Conservation (phyloP, 139 green algal species). For the Chara braunii region DNA sequence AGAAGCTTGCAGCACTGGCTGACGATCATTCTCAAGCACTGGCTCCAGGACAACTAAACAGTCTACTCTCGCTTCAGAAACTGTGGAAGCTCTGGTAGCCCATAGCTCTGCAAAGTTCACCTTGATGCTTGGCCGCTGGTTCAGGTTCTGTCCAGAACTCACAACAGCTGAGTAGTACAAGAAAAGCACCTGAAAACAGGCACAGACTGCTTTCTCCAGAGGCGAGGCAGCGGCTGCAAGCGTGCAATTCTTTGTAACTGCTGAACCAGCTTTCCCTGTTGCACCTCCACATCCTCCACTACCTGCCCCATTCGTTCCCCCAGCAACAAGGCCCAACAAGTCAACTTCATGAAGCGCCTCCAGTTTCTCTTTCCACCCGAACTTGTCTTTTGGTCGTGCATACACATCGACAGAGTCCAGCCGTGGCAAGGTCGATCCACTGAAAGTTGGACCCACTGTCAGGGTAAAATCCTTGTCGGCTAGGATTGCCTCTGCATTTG, state of each 20-base stretch:
- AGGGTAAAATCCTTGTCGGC: conserved; percentile 28
- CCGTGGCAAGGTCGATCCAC: background rate
- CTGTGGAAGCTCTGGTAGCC: too few relatives aligned
- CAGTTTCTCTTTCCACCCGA: conserved; percentile 31
- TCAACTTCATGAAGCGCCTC: conserved; percentile 1
- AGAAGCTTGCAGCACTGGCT: background rate
- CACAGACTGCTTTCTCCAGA: too few relatives aligned
- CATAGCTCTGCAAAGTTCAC: too few relatives aligned
- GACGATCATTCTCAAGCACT: background rate
- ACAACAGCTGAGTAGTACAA: too few relatives aligned
- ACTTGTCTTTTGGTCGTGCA: conserved; percentile 29
- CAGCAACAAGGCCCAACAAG: background rate
- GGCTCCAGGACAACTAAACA: background rate
- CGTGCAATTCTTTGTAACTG: too few relatives aligned
- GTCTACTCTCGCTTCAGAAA: too few relatives aligned
- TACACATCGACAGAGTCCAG: conserved; percentile 50
- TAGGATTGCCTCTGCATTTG: conserved; percentile 27
- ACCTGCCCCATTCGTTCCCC: background rate
- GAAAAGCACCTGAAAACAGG: too few relatives aligned
- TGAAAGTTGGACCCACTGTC: conserved; percentile 26
- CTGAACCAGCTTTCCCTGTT: conserved; percentile 6
- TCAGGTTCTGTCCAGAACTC: too few relatives aligned
- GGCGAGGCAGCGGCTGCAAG: too few relatives aligned
- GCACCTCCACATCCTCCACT: background rate
- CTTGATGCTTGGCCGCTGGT: too few relatives aligned